These are phyloP conservation scores for Phialophora tarda DNA, from an alignment of 2,329 filamentous ascomycete species.

Conservation along the genomic window DNA sequence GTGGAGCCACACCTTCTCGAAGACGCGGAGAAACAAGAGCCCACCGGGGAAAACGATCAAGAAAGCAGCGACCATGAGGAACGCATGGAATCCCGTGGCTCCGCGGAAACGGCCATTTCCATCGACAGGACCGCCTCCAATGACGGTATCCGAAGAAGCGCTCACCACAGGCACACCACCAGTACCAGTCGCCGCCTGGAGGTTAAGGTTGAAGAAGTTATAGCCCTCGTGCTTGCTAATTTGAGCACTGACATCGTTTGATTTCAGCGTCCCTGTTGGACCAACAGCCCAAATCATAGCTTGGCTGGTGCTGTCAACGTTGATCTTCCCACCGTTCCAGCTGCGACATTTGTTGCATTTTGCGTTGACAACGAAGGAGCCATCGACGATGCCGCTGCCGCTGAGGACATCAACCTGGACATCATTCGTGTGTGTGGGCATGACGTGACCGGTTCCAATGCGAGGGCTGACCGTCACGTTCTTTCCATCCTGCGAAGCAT, in stretches of 20 bases:
- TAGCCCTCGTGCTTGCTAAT: constrained; percentile 61
- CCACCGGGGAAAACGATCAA: constrained; percentile 63
- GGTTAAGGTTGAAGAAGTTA: constrained; percentile 63
- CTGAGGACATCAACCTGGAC: constrained; percentile 54
- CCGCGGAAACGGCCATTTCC: constrained; percentile 16
- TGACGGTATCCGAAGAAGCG: constrained; percentile 42
- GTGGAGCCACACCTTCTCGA: constrained; percentile 61
- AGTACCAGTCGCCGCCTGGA: constrained; percentile 58
- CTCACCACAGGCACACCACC: constrained; percentile 48
- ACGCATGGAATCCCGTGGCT: constrained; percentile 44
- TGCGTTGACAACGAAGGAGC: constrained; percentile 56
- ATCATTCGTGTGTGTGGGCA: constrained; percentile 48
- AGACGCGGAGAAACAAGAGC: constrained; percentile 59
- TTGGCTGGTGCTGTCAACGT: constrained; percentile 56
- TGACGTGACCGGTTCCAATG: constrained; percentile 39
- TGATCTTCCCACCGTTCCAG: constrained; percentile 58
- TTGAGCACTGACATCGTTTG: constrained; percentile 51
- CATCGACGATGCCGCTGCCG: constrained; percentile 55
- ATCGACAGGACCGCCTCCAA: constrained; percentile 45
- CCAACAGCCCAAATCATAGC: constrained; percentile 64
- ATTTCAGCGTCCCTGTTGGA: constrained; percentile 51
- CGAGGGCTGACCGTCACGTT: constrained; percentile 42
- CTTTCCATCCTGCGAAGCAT: constrained; percentile 38
- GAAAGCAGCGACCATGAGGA: constrained; percentile 63
- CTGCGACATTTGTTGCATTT: constrained; percentile 60